Evolutionary conservation across 2,329 filamentous ascomycete genomes (phyloP).

Genomic region (Pseudocercospora vitis): DNA sequence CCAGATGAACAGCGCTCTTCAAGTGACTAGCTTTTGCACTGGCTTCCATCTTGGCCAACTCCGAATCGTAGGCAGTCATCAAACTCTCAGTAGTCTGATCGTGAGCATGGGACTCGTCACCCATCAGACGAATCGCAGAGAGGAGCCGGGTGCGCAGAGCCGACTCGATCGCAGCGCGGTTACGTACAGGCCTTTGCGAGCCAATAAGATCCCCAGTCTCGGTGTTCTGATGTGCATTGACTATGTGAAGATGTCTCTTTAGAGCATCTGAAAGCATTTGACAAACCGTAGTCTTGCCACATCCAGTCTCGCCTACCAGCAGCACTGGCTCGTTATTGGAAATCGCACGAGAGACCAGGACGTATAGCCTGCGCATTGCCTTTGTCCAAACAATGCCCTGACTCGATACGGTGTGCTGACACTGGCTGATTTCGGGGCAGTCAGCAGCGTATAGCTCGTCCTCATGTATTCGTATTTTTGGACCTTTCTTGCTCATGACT

Average conservation of each 20-base stretch:
- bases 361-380: slow-evolving; percentile 88
- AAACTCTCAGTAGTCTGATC: slow-evolving; percentile 52
- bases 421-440: slow-evolving; percentile 41
- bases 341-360: slow-evolving; percentile 83
- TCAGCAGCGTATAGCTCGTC: slow-evolving; percentile 65
- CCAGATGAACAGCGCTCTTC: slow-evolving; percentile 21
- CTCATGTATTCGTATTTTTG: slow-evolving; percentile 71
- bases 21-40: slow-evolving; percentile 21
- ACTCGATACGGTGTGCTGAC: slow-evolving; percentile 44
- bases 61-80: slow-evolving; percentile 57
- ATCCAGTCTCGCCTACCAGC: slow-evolving; percentile 93
- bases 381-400: slow-evolving; percentile 87
- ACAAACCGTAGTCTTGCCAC: slow-evolving; percentile 95
- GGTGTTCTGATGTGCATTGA: slow-evolving; percentile 97
- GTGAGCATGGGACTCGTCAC: slow-evolving; percentile 29
- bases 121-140: slow-evolving; percentile 31
- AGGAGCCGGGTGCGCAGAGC: slow-evolving; percentile 60
- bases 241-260: slow-evolving; percentile 73
- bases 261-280: slow-evolving; percentile 85
- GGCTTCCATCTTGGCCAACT: slow-evolving; percentile 42
- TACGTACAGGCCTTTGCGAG: slow-evolving; percentile 86
- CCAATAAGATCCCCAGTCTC: slow-evolving; percentile 97
- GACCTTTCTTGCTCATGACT: slow-evolving; percentile 66
- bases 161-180: slow-evolving; percentile 71
- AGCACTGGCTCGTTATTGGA: slow-evolving; percentile 90